Conservation (phyloP, 2,329 filamentous ascomycete genomes). For the Arachnomyces sp. region DNA sequence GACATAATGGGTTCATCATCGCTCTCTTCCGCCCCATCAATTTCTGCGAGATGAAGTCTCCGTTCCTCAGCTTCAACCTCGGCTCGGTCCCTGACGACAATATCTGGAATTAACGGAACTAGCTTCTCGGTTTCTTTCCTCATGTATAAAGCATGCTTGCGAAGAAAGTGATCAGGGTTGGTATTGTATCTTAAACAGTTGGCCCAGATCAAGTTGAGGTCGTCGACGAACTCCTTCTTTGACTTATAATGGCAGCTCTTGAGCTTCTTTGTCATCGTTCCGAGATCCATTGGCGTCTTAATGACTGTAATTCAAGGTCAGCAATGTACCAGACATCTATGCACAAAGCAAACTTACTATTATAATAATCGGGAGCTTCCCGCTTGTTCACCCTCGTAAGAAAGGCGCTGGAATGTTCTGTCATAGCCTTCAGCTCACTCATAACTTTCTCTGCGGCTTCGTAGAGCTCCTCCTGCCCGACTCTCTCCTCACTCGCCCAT, state of each 20-base stretch:
- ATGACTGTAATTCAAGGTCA: constrained; percentile 54
- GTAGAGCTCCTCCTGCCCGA: constrained; percentile 96
- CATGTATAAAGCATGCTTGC: constrained; percentile 94
- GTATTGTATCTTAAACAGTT: constrained; percentile 96
- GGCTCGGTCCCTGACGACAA: constrained; percentile 79
- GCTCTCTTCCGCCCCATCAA: constrained; percentile 79
- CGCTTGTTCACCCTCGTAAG: constrained; percentile 91
- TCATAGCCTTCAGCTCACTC: constrained; percentile 93
- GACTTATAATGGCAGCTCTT: constrained; percentile 72
- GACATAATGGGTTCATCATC: constrained; percentile 99
- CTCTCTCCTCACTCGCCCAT: constrained; percentile 96
- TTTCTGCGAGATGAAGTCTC: constrained; percentile 73
- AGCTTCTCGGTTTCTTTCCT: constrained; percentile 95
- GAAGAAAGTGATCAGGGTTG: constrained; percentile 74
- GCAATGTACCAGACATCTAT: background rate
- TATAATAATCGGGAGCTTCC: constrained; percentile 92
- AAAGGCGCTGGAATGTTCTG: constrained; percentile 95
- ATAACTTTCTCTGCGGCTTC: constrained; percentile 95
- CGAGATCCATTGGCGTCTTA: constrained; percentile 96
- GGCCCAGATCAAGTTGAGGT: constrained; percentile 91
- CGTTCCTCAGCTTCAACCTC: constrained; percentile 85
- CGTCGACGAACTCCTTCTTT: constrained; percentile 89
- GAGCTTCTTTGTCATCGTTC: constrained; percentile 96
- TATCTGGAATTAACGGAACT: constrained; percentile 87
- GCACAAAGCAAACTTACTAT: constrained; percentile 52